Base-by-base conservation (phyloP, 2,329 filamentous ascomycete species). In the Cephalotrichum gorgonifer region DNA sequence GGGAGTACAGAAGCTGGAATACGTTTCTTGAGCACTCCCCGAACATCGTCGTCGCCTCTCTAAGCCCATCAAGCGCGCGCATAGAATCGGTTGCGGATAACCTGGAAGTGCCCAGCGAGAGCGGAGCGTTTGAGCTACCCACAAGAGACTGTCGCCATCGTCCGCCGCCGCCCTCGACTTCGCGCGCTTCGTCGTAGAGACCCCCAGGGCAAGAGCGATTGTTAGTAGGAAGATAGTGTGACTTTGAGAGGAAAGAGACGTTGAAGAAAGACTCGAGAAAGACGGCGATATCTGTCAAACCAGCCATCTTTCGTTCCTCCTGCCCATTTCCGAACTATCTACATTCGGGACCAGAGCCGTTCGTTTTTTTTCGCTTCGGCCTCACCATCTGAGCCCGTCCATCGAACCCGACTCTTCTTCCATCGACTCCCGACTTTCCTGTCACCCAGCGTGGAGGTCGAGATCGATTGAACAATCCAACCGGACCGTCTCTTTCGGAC, bases 1-100 rank as follows among this genome's bases (percentile, higher is more conserved):
- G 44, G 31, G 44, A 39, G 31, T 17, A 48, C 49, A 57, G 63
- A 64, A 68, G 23, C 67, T 70, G 67, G 59, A 69, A 70, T 51
- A 70, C 67, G 68, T 68, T 68, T 58, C 56, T 64, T 51, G 49
- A 48, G 41, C 6, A 31, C 33, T 39, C 30, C 27, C 22, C 31
- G 20, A 45, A 20, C 31, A 39, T 38, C 44, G 44, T 47, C 44
- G 44, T 47, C 44, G 41, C 27, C 44, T 25, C 27, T 39, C 31
- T 22, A 20, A 12, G 9, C 31, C 25, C 14, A 43, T 15, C 15
- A 44, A 44, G 42, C 42, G 42, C 25, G 14, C 27, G 17, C 26
- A 39, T 20, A 25, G 31, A 22, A 39, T 25, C 31, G 31, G 44
- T 39, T 39, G 44, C 31, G 44, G 44, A 47, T 25, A 38, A 27